phyloP scores from a whole-genome alignment of 139 green algal genomes.

The Chlamydomonas eustigma region DNA sequence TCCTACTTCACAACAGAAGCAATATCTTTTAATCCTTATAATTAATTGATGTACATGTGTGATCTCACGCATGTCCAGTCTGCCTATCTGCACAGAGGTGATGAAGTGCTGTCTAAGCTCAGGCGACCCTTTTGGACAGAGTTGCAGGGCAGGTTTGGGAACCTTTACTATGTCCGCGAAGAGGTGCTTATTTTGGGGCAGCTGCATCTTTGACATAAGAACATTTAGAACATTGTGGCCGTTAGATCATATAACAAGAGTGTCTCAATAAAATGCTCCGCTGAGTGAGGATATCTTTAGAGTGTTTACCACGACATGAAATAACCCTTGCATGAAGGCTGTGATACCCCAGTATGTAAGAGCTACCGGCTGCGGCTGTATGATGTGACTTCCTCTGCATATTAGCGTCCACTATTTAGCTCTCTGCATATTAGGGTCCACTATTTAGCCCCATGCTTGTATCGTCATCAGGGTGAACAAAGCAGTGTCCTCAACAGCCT shows the following conservation, averaged over 20 bases:
- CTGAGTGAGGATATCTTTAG: too few species aligned
- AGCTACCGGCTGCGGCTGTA: too few species aligned
- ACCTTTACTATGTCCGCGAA: constrained; percentile 71
- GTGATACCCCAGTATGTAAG: too few species aligned
- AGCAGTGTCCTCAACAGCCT: constrained; percentile 36
- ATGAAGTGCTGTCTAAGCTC: constrained; percentile 54
- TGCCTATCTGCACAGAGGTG: constrained; percentile 27
- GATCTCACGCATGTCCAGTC: constrained; percentile 40
- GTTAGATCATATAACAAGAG: too few species aligned
- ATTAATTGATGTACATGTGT: constrained; percentile 50
- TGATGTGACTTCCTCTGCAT: too few species aligned
- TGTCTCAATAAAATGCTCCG: too few species aligned
- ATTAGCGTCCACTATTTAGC: too few species aligned
- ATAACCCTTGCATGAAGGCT: too few species aligned
- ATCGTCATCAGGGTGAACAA: neutral
- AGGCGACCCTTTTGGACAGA: constrained; percentile 63
- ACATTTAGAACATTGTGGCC: too few species aligned
- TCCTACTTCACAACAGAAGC: constrained; percentile 2
- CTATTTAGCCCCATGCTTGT: neutral
- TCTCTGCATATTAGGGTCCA: neutral
- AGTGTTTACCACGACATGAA: too few species aligned
- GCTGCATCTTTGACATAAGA: too few species aligned
- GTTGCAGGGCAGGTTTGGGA: constrained; percentile 62
- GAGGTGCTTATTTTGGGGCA: neutral
- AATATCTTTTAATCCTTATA: neutral